These are phyloP conservation scores for Rubia tinctorum DNA, from an alignment of 305 asterid genomes.

Conservation along the genomic window DNA sequence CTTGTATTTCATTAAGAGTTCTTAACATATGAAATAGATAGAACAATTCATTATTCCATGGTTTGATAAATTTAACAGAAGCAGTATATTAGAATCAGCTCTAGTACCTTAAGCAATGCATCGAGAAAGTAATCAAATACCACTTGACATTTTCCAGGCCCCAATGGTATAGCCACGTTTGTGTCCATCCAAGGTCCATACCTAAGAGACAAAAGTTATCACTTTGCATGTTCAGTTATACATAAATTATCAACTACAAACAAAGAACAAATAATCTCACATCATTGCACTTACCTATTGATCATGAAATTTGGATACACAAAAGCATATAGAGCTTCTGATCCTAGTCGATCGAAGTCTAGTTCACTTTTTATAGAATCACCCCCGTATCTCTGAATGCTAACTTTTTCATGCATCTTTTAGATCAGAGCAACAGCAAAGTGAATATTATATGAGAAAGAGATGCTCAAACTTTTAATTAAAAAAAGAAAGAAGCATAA, in stretches of 20 bases:
- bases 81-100: constrained; percentile 5
- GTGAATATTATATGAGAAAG: constrained; percentile 1
- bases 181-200: constrained; percentile 99
- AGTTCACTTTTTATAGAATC: constrained; percentile 26
- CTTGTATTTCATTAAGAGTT: too few species aligned
- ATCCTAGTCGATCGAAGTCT: constrained; percentile 62
- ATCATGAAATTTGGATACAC: constrained; percentile 91
- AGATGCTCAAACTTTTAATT: background rate
- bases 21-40: too few species aligned
- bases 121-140: constrained; percentile 85
- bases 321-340: constrained; percentile 67
- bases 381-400: constrained; percentile 72
- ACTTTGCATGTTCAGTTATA: too few species aligned
- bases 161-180: constrained; percentile 71
- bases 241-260: background rate
- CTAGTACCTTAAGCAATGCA: constrained; percentile 53
- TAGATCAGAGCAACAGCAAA: constrained; percentile 9
- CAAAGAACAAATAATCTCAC: background rate
- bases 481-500: background rate
- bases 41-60: background rate
- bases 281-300: constrained; percentile 49
- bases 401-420: constrained; percentile 76
- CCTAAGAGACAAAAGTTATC: too few species aligned
- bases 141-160: constrained; percentile 77
- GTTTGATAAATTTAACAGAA: constrained; percentile 8